phyloP scores from a whole-genome alignment of 352 stramenopile species.

The Phytophthora sp. region DNA sequence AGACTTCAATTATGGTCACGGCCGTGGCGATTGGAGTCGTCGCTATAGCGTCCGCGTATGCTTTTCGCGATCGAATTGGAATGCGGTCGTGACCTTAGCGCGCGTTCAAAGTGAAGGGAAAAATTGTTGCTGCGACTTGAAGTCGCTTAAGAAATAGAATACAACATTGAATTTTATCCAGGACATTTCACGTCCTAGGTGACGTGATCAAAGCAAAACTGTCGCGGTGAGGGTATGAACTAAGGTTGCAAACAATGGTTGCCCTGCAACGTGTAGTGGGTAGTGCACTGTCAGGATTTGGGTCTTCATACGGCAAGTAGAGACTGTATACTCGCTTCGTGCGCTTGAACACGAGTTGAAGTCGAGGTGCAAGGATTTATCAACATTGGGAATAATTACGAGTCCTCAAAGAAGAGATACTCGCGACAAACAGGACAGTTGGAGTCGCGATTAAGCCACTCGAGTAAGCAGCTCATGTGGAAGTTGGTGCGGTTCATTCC shows the following conservation, averaged over 20 bases:
- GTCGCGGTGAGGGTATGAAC: constrained; percentile 8
- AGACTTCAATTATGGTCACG: constrained; percentile 37
- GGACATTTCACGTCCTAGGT: not conserved
- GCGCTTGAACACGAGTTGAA: constrained; percentile 7
- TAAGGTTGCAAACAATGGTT: too few relatives aligned
- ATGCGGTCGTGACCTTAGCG: constrained; percentile 18
- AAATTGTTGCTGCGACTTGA: too few relatives aligned
- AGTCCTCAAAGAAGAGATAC: constrained; percentile 90
- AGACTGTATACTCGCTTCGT: constrained; percentile 16
- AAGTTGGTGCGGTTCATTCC: constrained; percentile 92
- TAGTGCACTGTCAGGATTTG: not conserved
- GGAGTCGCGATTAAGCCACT: constrained; percentile 85
- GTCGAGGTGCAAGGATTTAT: too few relatives aligned
- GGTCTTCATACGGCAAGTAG: too few relatives aligned
- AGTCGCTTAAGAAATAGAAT: constrained; percentile 28
- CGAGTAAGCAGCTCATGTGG: constrained; percentile 87
- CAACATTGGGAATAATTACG: constrained; percentile 31
- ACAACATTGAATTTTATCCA: constrained; percentile 33
- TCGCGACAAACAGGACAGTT: constrained; percentile 88
- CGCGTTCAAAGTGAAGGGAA: too few relatives aligned
- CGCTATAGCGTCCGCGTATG: constrained; percentile 36
- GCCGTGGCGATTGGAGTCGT: constrained; percentile 38
- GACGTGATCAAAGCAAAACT: constrained; percentile 21
- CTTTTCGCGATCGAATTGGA: constrained; percentile 38
- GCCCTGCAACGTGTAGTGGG: too few relatives aligned